Evolutionary conservation across 441 rosid genomes (phyloP), one percentile per base, ranked within the genome.

Genomic region (Cnidoscolus chayamansa): DNA sequence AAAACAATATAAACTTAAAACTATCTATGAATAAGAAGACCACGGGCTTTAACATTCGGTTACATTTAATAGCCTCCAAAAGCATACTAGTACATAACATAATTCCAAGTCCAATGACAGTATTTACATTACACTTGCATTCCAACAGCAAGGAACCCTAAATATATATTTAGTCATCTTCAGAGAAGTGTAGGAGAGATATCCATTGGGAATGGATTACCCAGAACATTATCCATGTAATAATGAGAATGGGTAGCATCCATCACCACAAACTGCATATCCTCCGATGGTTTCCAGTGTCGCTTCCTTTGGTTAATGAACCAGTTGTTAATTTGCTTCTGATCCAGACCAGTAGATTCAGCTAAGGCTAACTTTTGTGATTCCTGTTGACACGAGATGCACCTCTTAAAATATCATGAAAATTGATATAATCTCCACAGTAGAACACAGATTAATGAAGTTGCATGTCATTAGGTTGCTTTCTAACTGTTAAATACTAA

Each of bases 311-410:
- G 99, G 71, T 95, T 95, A 59, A 95, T 95, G 87, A 95, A 95
- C 99, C 99, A 95, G 84, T 94, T 94, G 86, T 92, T 94, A 72
- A 94, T 94, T 74, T 94, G 99, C 86, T 94, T 94, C 84, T 89
- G 96, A 82, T 95, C 99, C 72, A 95, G 80, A 4, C 99, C 98
- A 0, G 99, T 93, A 0, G 97, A 87, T 59, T 93, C 98, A 0
- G 97, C 98, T 0, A 95, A 79, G 0, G 96, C 98, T 50, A 88
- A 81, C 88, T 95, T 95, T 76, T 95, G 99, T 0, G 96, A 88
- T 77, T 95, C 99, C 99, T 93, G 87, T 48, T 17, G 4, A 3
- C n/a, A 25, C 0, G 4, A 50, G 4, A 17, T 8, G 53, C 10
- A 54, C 0, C 45, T 1, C 20, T 3, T 40, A 25, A 6, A 31